Evolutionary conservation across 1,284 basidiomycete species (phyloP), one percentile per base, ranked within the genome.

Genomic region (Somion occarium): DNA sequence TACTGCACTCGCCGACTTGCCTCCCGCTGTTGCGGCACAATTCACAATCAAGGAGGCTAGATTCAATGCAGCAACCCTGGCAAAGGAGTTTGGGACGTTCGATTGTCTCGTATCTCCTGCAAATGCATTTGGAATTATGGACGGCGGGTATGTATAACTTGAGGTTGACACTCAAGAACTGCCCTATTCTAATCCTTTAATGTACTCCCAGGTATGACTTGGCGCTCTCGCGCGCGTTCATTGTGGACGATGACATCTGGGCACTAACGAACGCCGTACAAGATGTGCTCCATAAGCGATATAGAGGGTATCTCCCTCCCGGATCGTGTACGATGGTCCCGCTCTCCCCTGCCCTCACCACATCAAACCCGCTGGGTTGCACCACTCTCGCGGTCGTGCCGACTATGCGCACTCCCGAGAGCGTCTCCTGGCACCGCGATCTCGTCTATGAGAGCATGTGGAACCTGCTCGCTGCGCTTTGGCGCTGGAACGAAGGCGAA

Each of bases 371-470:
- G 15, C 57, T 54, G 42, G 52, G 38, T 24, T 58, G 55, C 54
- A 43, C 50, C 24, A 51, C 56, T 20, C 56, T 60, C 48, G 60
- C 59, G 20, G 56, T 60, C 30, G 57, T 52, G 30, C 62, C 62
- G 37, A 63, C 61, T 18, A 64, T 64, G 63, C 61, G 56, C 45
- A 44, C 46, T 23, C 63, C 62, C 5, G 46, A 50, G 27, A 50
- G 54, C 37, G 50, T 61, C 12, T 23, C 45, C 20, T 64, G 62
- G 63, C 53, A 64, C 50, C 47, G 53, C 41, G 62, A 64, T 53
- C 52, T 64, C 38, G 62, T 63, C 47, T 63, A 64, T 62, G 61
- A 64, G 48, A 52, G 52, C 37, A 64, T 59, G 60, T 64, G 63
- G 63, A 52, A 48, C 45, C 49, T 64, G n/a, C 58, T 62, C 22